These are phyloP conservation scores for Hortiboletus campestris DNA, from an alignment of 768 basidiomycete species.

Conservation along the genomic window DNA sequence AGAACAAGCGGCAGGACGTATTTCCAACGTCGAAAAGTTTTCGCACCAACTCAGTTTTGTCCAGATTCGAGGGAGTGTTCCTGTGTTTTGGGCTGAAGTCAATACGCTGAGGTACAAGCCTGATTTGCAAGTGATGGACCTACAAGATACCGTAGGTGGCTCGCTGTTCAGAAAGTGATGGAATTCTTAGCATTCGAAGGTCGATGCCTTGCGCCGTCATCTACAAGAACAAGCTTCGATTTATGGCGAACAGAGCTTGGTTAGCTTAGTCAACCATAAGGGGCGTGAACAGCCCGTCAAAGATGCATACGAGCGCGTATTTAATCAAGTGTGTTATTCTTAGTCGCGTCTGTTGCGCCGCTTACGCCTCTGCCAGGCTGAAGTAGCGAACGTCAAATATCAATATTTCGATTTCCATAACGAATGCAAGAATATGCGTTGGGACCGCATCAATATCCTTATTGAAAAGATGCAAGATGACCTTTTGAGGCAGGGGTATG, in stretches of 20 bases:
- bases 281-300: constrained; percentile 93
- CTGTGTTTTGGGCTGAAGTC: constrained; percentile 95
- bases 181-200: constrained; percentile 40
- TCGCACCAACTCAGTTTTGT: constrained; percentile 78
- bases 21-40: constrained; percentile 44
- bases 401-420: constrained; percentile 97
- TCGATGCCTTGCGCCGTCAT: constrained; percentile 69
- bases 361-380: constrained; percentile 40
- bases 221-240: constrained; percentile 64
- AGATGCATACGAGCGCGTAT: constrained; percentile 85
- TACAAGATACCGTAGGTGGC: constrained; percentile 71
- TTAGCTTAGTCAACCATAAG: constrained; percentile 92
- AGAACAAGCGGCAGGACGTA: constrained; percentile 42
- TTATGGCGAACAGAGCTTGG: constrained; percentile 78
- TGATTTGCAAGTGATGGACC: constrained; percentile 94
- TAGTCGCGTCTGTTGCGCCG: not conserved
- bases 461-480: constrained; percentile 75
- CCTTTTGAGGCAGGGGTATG: constrained; percentile 63
- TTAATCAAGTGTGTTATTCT: constrained; percentile 52
- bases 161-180: not conserved
- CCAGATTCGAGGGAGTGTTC: constrained; percentile 91
- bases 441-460: constrained; percentile 86
- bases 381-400: constrained; percentile 72
- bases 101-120: constrained; percentile 96
- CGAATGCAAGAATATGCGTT: constrained; percentile 92